Evolutionary conservation across 202 grass and related monocot genomes (phyloP).

Genomic region (Bolboschoenoplectus hybrid): DNA sequence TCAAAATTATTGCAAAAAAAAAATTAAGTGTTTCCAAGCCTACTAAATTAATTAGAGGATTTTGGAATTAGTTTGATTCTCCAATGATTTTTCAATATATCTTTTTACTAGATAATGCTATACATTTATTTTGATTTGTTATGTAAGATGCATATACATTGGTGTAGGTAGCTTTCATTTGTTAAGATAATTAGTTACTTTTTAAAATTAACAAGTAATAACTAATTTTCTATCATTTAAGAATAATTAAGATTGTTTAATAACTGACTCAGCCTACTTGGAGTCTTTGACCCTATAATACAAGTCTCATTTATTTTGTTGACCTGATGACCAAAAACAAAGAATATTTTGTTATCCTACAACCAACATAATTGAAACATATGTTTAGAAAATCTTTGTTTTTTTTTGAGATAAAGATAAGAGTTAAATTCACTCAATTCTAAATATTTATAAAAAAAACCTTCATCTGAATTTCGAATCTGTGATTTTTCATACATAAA

Average conservation of each 20-base stretch:
- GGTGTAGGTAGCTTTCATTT: not conserved
- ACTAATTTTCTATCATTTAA: not conserved
- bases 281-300: not conserved
- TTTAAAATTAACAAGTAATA: not conserved
- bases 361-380: not conserved
- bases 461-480: too few relatives aligned
- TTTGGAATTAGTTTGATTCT: not conserved
- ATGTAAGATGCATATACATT: not conserved
- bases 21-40: not conserved
- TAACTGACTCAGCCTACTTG: not conserved
- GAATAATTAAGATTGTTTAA: not conserved
- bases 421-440: too few relatives aligned
- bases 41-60: not conserved
- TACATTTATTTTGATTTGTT: not conserved
- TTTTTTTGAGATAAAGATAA: too few relatives aligned
- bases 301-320: not conserved
- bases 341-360: not conserved
- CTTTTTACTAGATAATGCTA: not conserved
- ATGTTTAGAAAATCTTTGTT: not conserved
- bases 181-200: too few relatives aligned
- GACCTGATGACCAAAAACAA: not conserved
- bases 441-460: too few relatives aligned
- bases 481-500: too few relatives aligned
- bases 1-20: not conserved
- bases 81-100: not conserved